Conservation (phyloP, 805 yeast genomes). For the Zygoascus ofunaensis region DNA sequence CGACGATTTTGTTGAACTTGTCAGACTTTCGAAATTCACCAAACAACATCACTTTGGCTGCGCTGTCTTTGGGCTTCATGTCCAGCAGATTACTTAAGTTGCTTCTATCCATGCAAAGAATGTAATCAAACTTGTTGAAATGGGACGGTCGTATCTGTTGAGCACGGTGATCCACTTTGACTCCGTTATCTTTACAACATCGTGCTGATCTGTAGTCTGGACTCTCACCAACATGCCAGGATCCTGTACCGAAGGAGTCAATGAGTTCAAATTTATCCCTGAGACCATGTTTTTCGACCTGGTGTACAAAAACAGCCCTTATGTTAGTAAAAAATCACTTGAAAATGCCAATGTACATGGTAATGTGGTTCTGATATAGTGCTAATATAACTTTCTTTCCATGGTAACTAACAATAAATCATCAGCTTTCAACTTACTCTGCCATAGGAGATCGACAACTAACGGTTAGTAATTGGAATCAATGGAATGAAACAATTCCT, state of each 20-base stretch:
- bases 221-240: conserved; percentile 70
- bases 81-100: conserved; percentile 37
- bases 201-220: conserved; percentile 71
- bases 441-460: conserved; percentile 98
- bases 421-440: too few relatives aligned
- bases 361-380: not conserved
- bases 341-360: not conserved
- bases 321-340: conserved; percentile 5
- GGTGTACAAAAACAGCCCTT: conserved; percentile 63
- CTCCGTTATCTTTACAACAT: conserved; percentile 61
- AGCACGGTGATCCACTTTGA: conserved; percentile 65
- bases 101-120: conserved; percentile 47
- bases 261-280: conserved; percentile 40
- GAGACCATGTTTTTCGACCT: conserved; percentile 44
- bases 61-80: conserved; percentile 33
- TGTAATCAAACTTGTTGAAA: conserved; percentile 44
- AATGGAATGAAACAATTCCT: not conserved
- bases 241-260: conserved; percentile 86
- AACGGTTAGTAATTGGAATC: conserved; percentile 1
- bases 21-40: conserved; percentile 68
- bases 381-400: not conserved
- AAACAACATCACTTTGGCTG: conserved; percentile 39
- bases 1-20: conserved; percentile 49
- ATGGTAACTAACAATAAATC: not conserved
- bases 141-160: conserved; percentile 74